Conservation (phyloP, 176 grass and related monocot species). For the Oropetium thomaeum region DNA sequence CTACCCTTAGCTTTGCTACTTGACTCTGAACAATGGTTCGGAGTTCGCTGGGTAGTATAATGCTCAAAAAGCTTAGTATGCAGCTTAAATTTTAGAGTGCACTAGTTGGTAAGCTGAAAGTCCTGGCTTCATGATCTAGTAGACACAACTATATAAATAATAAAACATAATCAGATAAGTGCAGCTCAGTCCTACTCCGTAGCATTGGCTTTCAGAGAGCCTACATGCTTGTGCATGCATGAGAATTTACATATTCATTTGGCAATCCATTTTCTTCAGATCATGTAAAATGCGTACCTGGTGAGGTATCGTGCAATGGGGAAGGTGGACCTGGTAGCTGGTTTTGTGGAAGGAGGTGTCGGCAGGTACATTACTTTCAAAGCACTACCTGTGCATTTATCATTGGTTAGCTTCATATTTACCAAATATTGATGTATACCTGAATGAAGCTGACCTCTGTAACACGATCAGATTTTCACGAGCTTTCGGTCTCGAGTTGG, state of each 20-base stretch:
- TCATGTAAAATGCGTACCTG: slow-evolving; percentile 70
- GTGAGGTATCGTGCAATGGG: slow-evolving; percentile 29
- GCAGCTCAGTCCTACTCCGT: background rate
- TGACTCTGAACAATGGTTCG: too few relatives aligned
- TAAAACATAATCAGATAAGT: background rate
- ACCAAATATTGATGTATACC: slow-evolving; percentile 16
- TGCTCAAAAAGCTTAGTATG: background rate
- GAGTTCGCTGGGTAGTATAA: too few relatives aligned
- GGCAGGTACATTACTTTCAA: slow-evolving; percentile 61
- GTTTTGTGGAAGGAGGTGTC: slow-evolving; percentile 81
- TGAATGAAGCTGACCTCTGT: slow-evolving; percentile 20
- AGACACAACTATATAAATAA: background rate
- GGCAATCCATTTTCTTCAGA: slow-evolving; percentile 51
- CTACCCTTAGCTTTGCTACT: too few relatives aligned
- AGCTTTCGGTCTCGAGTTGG: slow-evolving; percentile 63
- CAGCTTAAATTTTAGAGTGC: background rate
- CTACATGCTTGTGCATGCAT: background rate
- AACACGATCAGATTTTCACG: slow-evolving; percentile 50
- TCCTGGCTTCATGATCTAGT: background rate
- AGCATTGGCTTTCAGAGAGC: background rate
- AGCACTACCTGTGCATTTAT: slow-evolving; percentile 24
- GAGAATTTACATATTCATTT: slow-evolving; percentile 20
- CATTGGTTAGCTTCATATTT: background rate
- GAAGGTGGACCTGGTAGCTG: slow-evolving; percentile 45
- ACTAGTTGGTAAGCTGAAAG: background rate